Evolutionary conservation across 2,329 filamentous ascomycete genomes (phyloP).

Genomic region (Phoma sp.): DNA sequence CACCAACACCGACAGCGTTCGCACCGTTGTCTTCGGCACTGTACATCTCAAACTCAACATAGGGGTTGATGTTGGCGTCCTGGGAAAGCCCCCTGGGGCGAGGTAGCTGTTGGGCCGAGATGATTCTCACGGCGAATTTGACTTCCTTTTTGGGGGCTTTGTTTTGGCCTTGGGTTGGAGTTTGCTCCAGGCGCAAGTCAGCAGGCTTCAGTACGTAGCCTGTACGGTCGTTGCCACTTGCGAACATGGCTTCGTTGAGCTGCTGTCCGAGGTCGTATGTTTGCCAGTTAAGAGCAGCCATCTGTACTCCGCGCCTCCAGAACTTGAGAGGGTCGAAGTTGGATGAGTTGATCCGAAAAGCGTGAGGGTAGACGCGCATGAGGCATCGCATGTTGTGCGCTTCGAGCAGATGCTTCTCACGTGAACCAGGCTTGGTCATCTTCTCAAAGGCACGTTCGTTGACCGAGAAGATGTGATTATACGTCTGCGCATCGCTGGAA

Average conservation of each 20-base stretch:
- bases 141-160: constrained; percentile 83
- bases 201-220: constrained; percentile 94
- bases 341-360: constrained; percentile 79
- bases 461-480: constrained; percentile 96
- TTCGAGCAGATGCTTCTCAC: constrained; percentile 78
- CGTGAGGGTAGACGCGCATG: constrained; percentile 92
- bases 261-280: constrained; percentile 96
- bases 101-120: constrained; percentile 94
- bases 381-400: constrained; percentile 86
- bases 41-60: constrained; percentile 93
- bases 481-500: constrained; percentile 77
- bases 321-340: constrained; percentile 95
- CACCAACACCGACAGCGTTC: constrained; percentile 70
- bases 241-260: constrained; percentile 97
- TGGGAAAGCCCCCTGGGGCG: constrained; percentile 75
- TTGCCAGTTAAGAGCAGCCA: constrained; percentile 98
- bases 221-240: constrained; percentile 81
- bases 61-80: constrained; percentile 83
- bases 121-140: constrained; percentile 83
- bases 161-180: constrained; percentile 55
- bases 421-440: constrained; percentile 75
- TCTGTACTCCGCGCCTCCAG: constrained; percentile 95
- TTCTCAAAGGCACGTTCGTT: constrained; percentile 87
- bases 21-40: constrained; percentile 91
- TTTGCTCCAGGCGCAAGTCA: constrained; percentile 67